phyloP scores from a whole-genome alignment of 192 early-diverging fungal species.

The Umbelopsis isabellina region DNA sequence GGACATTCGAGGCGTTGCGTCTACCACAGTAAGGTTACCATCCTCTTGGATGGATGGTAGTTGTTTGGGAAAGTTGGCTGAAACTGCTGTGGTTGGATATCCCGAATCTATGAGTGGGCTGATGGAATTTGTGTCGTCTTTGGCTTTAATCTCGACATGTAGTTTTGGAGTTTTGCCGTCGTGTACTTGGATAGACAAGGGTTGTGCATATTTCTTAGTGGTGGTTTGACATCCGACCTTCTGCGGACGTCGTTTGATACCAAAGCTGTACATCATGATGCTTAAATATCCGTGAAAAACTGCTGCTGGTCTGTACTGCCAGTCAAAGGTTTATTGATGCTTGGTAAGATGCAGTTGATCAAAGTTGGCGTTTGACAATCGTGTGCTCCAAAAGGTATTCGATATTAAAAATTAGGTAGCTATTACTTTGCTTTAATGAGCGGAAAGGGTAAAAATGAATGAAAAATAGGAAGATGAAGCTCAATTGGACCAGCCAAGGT shows the following conservation, averaged over 20 bases:
- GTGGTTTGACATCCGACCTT: background rate
- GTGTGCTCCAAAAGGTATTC: too few species aligned
- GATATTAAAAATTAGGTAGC: too few species aligned
- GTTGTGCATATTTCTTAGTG: slow-evolving; percentile 2
- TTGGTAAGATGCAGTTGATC: too few species aligned
- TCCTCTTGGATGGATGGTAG: slow-evolving; percentile 14
- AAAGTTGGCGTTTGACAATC: too few species aligned
- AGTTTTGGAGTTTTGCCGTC: slow-evolving; percentile 4
- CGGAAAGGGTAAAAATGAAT: too few species aligned
- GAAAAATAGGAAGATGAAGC: too few species aligned
- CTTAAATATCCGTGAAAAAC: background rate
- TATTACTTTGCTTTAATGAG: too few species aligned
- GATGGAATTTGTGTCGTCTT: background rate
- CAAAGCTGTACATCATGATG: slow-evolving; percentile 5
- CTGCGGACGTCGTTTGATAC: slow-evolving; percentile 1
- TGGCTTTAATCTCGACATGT: background rate
- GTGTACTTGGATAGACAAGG: background rate
- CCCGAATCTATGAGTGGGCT: slow-evolving; percentile 11
- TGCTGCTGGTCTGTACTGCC: background rate
- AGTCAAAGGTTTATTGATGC: too few species aligned
- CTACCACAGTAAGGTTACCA: background rate
- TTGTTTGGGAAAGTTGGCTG: background rate
- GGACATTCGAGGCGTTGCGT: slow-evolving; percentile 7
- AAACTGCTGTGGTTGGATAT: background rate
- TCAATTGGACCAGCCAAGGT: too few species aligned